Base-by-base conservation (phyloP, 176 grass and related monocot species). In the Leersia perrieri region DNA sequence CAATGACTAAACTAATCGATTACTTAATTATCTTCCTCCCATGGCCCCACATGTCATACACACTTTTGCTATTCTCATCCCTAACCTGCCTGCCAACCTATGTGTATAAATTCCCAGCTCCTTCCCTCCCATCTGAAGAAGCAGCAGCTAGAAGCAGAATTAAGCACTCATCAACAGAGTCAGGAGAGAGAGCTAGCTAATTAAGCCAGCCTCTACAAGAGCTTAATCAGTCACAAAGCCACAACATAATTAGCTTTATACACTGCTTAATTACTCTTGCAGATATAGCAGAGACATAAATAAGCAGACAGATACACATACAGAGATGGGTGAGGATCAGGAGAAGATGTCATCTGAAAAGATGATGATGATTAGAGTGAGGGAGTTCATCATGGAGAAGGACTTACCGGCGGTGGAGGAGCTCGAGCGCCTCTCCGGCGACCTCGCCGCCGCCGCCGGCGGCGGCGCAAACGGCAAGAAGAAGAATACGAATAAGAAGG, bases 361-460 rank as follows among this genome's bases (percentile, higher is more conserved):
- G 65, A 55, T 74, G 83, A 75, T 34, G 66, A 60, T 70, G 82
- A 70, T 88, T 73, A 81, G 73, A 44, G 92, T 94, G 55, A 84
- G 92, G 44, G 86, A 87, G 86, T 91, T 94, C 16, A 68, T 91
- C 35, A 74, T 91, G 86, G 80, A 71, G 83, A 89, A 58, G 55
- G 92, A 94, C 68, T 53, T 88, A 29, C 53, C 42, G 20, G 81
- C 84, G 11, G 68, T 91, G 27, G 89, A 89, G 89, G 92, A 84
- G 73, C 84, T 94, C 9, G 92, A 94, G 80, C 84, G 40, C 7
- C 74, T 87, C 18, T 88, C 66, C 15, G 75, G 72, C 26, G 73
- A 88, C 60, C 83, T 14, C 27, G 3, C 29, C 4, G 28, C 35
- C 7, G 26, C 40, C 29, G 66, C 30, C 28, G 60, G 22, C 5